phyloP scores from a whole-genome alignment of 2,329 filamentous ascomycete species.

The Aspergillus chevalieri region DNA sequence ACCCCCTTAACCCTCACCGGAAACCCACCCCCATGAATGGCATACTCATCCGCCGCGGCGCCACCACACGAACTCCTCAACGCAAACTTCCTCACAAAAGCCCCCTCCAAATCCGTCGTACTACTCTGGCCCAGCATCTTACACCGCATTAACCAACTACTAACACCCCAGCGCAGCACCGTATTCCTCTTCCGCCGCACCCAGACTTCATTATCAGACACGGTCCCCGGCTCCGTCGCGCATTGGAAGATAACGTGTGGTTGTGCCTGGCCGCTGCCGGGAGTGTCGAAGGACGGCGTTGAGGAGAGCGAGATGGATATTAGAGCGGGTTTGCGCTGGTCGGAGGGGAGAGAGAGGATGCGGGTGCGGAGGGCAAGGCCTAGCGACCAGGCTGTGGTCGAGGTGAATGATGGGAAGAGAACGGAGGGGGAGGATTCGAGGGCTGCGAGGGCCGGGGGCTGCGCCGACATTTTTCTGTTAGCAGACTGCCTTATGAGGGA shows the following conservation, averaged over 20 bases:
- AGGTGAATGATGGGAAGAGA: constrained; percentile 34
- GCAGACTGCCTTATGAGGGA: neutral
- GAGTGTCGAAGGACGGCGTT: neutral
- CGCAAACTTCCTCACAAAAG: constrained; percentile 60
- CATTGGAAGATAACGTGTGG: constrained; percentile 64
- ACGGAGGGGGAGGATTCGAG: constrained; percentile 24
- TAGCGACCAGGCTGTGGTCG: constrained; percentile 33
- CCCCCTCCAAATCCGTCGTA: constrained; percentile 51
- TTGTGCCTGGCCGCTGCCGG: constrained; percentile 16
- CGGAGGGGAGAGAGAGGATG: constrained; percentile 27
- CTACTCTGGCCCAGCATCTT: constrained; percentile 45
- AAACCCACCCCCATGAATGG: constrained; percentile 71
- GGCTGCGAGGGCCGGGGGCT: constrained; percentile 23
- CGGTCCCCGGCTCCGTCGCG: constrained; percentile 59
- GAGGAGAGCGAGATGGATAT: constrained; percentile 32
- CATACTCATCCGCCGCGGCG: constrained; percentile 53
- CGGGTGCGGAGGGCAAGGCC: constrained; percentile 33
- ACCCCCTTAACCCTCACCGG: constrained; percentile 67
- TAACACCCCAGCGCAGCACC: constrained; percentile 63
- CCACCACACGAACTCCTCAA: constrained; percentile 49
- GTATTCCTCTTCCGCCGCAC: constrained; percentile 65
- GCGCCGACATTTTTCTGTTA: neutral
- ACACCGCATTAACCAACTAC: constrained; percentile 65
- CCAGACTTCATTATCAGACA: constrained; percentile 67
- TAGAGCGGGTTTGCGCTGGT: constrained; percentile 32